These are phyloP conservation scores for Atkinsonella hypoxylon DNA, from an alignment of 2,329 filamentous ascomycete genomes.

Conservation along the genomic window DNA sequence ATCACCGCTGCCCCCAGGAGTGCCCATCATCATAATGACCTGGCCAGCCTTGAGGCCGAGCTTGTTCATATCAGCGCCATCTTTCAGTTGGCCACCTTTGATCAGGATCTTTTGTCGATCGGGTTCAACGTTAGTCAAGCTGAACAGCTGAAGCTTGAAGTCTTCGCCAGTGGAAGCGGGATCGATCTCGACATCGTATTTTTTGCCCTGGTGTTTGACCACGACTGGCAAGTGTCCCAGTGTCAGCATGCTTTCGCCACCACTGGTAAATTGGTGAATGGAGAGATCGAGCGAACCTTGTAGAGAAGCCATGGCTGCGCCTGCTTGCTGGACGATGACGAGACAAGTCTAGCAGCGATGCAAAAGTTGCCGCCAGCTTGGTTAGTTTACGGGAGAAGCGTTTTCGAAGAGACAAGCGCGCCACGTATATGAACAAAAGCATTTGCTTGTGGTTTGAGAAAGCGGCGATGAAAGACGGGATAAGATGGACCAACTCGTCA, in stretches of 20 bases:
- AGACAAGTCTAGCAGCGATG: neutral
- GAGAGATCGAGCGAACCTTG: slow-evolving; percentile 29
- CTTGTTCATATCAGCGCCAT: slow-evolving; percentile 78
- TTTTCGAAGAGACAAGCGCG: neutral
- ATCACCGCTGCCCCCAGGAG: slow-evolving; percentile 52
- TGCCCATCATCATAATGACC: slow-evolving; percentile 93
- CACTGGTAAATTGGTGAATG: slow-evolving; percentile 1
- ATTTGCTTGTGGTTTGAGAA: neutral
- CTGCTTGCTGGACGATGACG: neutral
- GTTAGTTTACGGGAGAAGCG: neutral
- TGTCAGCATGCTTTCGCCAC: slow-evolving; percentile 10
- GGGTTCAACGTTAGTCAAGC: slow-evolving; percentile 88
- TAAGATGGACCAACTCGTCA: slow-evolving; percentile 3
- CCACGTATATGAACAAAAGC: neutral
- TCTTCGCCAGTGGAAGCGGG: slow-evolving; percentile 73
- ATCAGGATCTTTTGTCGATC: slow-evolving; percentile 92
- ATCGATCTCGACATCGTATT: slow-evolving; percentile 89
- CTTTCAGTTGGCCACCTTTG: slow-evolving; percentile 89
- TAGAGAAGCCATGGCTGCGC: slow-evolving; percentile 35
- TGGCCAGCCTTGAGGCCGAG: slow-evolving; percentile 79
- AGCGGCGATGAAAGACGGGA: neutral
- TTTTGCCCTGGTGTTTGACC: slow-evolving; percentile 92
- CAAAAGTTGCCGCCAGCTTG: neutral
- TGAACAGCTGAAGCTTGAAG: slow-evolving; percentile 93
- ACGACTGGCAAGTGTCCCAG: slow-evolving; percentile 45